Percentiles rank a stretch among this genome's conserved stretches.
phyloP scores from a whole-genome alignment of 768 basidiomycete species.

The Suillus subaureus region DNA sequence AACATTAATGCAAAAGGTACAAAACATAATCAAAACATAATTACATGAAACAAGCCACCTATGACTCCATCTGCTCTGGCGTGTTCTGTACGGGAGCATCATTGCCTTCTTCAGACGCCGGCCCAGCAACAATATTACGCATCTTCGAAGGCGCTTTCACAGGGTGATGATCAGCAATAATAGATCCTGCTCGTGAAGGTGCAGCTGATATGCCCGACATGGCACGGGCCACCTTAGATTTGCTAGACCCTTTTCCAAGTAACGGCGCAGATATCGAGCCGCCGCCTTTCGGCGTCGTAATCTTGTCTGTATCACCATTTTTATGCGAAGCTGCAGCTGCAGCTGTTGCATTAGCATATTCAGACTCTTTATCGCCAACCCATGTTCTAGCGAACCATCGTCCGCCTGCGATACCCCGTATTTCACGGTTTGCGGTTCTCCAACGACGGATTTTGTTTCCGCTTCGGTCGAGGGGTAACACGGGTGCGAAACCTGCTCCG shows the following conservation, averaged over 20 bases:
- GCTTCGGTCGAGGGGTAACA: constrained; percentile 65
- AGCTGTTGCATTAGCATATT: constrained; percentile 47
- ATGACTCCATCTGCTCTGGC: constrained; percentile 25
- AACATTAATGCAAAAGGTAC: constrained; percentile 5
- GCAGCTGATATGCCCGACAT: constrained; percentile 50
- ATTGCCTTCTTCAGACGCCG: constrained; percentile 50
- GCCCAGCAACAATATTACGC: constrained; percentile 59
- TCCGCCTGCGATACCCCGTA: constrained; percentile 81
- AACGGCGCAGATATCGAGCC: constrained; percentile 51
- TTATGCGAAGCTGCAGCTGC: constrained; percentile 31
- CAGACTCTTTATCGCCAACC: constrained; percentile 84
- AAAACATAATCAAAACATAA: constrained; percentile 9
- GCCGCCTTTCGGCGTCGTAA: constrained; percentile 38
- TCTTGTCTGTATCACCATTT: constrained; percentile 29
- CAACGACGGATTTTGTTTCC: constrained; percentile 67
- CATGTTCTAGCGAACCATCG: constrained; percentile 80
- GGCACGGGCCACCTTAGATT: constrained; percentile 39
- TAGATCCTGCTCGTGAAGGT: constrained; percentile 61
- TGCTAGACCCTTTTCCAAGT: constrained; percentile 41
- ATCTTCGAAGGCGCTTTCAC: constrained; percentile 64
- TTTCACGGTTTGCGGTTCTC: constrained; percentile 74
- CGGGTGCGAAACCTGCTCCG: constrained; percentile 69
- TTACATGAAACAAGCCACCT: background rate
- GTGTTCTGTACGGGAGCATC: constrained; percentile 41
- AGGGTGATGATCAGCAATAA: constrained; percentile 45